phyloP scores from a whole-genome alignment of 2,329 filamentous ascomycete genomes.

The Talaromyces marneffei region DNA sequence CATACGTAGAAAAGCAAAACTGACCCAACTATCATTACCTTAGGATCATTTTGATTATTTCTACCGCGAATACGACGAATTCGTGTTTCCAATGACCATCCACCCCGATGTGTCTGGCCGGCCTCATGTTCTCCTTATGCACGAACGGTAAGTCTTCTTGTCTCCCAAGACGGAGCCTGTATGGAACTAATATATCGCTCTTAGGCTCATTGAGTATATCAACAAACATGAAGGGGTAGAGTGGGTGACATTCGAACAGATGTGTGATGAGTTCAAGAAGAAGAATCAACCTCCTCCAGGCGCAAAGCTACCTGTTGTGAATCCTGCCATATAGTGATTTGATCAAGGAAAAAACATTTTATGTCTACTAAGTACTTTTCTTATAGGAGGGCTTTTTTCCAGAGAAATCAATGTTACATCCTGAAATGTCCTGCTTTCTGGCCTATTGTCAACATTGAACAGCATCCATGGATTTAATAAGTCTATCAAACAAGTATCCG shows the following conservation, averaged over 20 bases:
- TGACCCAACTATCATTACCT: slow-evolving; percentile 22
- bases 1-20: slow-evolving; percentile 33
- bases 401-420: too few relatives aligned
- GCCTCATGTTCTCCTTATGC: slow-evolving; percentile 68
- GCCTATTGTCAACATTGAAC: too few relatives aligned
- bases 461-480: too few relatives aligned
- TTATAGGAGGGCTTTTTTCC: too few relatives aligned
- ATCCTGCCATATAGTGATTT: neutral
- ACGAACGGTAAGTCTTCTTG: slow-evolving; percentile 51
- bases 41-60: slow-evolving; percentile 62
- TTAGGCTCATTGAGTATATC: slow-evolving; percentile 60
- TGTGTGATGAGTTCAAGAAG: slow-evolving; percentile 67
- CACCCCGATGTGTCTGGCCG: slow-evolving; percentile 68
- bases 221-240: slow-evolving; percentile 52
- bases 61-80: slow-evolving; percentile 70
- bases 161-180: neutral
- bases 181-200: slow-evolving; percentile 14
- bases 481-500: neutral
- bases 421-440: neutral
- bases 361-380: too few relatives aligned
- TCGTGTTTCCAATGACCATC: slow-evolving; percentile 71
- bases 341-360: neutral
- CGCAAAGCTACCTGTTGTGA: neutral
- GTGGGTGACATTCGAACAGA: slow-evolving; percentile 57
- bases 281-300: slow-evolving; percentile 41